Conservation (phyloP, 139 green algal genomes). For the Dunaliella primolecta region DNA sequence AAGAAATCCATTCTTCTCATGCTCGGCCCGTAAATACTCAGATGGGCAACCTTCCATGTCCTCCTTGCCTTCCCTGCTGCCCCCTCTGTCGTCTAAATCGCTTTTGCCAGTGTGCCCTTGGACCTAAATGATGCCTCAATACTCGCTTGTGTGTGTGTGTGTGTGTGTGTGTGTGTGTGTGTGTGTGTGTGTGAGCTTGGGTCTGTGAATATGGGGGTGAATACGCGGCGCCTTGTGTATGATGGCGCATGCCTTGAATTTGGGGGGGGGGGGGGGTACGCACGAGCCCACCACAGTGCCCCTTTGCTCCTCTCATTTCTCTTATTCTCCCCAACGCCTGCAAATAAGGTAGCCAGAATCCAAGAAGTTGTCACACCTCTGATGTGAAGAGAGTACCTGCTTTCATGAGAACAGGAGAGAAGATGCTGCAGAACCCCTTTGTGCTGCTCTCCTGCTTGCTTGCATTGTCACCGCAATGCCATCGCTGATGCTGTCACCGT, state of each 20-base stretch:
- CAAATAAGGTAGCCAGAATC: background rate
- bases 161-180: background rate
- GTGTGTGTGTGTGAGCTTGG: background rate
- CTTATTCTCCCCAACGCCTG: background rate
- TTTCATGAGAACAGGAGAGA: too few relatives aligned
- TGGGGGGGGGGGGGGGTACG: background rate
- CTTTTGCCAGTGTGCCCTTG: too few relatives aligned
- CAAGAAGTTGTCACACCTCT: background rate
- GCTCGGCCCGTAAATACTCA: too few relatives aligned
- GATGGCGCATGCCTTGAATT: background rate
- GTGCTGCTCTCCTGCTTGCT: too few relatives aligned
- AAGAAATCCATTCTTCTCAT: too few relatives aligned
- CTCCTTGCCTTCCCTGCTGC: too few relatives aligned
- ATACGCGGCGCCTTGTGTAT: background rate
- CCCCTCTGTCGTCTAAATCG: too few relatives aligned
- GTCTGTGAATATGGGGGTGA: background rate
- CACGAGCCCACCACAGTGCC: background rate
- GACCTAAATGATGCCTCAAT: background rate
- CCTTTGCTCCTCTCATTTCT: background rate
- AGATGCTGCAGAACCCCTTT: too few relatives aligned
- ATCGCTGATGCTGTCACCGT: too few relatives aligned
- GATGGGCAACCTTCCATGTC: too few relatives aligned
- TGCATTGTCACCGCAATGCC: too few relatives aligned
- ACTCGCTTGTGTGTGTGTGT: background rate
- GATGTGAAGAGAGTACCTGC: background rate